phyloP scores from a whole-genome alignment of 2,329 filamentous ascomycete genomes.

The Fusarium pseudograminearum region DNA sequence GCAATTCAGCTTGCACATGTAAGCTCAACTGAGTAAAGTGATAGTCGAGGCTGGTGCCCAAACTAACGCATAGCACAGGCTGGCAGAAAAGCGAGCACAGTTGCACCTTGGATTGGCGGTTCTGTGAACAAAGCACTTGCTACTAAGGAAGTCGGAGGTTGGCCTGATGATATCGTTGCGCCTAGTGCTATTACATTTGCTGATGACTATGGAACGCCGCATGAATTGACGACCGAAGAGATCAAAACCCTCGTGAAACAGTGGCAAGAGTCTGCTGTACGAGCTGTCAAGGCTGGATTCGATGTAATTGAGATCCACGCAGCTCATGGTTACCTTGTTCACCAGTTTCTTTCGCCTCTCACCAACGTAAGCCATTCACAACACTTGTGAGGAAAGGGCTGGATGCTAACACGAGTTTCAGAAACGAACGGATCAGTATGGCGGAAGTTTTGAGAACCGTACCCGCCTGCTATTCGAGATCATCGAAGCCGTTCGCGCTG shows the following conservation, averaged over 20 bases:
- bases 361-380: constrained; percentile 60
- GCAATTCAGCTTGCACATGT: constrained; percentile 85
- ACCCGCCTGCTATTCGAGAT: constrained; percentile 70
- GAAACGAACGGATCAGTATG: constrained; percentile 73
- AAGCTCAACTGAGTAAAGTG: background rate
- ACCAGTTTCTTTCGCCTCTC: constrained; percentile 72
- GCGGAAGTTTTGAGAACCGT: constrained; percentile 74
- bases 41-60: background rate
- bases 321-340: constrained; percentile 75
- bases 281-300: constrained; percentile 76
- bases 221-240: constrained; percentile 75
- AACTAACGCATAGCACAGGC: constrained; percentile 50
- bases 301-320: constrained; percentile 79
- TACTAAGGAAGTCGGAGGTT: constrained; percentile 63
- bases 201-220: constrained; percentile 70
- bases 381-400: background rate
- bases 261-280: constrained; percentile 69
- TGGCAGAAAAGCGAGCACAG: constrained; percentile 74
- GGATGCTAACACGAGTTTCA: constrained; percentile 40
- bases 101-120: constrained; percentile 72
- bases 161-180: constrained; percentile 67
- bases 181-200: constrained; percentile 70
- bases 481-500: constrained; percentile 62
- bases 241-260: constrained; percentile 73
- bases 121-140: constrained; percentile 65